Conservation (phyloP, 192 early-diverging fungal genomes). For the Backusella macrospora region DNA sequence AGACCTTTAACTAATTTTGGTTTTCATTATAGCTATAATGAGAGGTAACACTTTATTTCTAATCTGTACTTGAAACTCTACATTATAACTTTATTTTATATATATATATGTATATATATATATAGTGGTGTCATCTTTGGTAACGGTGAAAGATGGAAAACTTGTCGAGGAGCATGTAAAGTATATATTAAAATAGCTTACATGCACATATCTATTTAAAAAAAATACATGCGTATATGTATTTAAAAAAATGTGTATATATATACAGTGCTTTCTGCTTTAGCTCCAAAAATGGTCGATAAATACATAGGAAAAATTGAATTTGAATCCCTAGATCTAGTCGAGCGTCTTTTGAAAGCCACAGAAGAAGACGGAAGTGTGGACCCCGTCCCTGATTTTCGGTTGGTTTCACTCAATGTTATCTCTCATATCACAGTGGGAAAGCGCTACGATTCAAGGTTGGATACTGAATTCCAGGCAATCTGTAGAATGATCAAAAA, state of each 20-base stretch:
- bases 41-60: background rate
- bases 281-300: conserved; percentile 10
- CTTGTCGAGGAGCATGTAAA: background rate
- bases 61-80: no score
- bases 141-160: background rate
- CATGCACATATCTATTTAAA: background rate
- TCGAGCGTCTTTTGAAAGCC: background rate
- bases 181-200: background rate
- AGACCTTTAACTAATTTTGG: background rate
- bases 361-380: conserved; percentile 11
- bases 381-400: background rate
- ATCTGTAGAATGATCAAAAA: background rate
- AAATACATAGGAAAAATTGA: background rate
- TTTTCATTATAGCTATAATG: background rate
- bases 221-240: no score
- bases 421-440: background rate
- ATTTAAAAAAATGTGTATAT: no score
- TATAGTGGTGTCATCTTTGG: background rate
- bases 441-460: background rate
- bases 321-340: background rate
- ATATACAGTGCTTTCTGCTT: background rate
- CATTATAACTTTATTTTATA: no score
- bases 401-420: background rate
- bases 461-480: background rate
- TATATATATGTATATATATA: background rate